Evolutionary conservation across 352 stramenopile species (phyloP), one percentile per base, ranked within the genome.

Genomic region (Aphanomyces invadans): DNA sequence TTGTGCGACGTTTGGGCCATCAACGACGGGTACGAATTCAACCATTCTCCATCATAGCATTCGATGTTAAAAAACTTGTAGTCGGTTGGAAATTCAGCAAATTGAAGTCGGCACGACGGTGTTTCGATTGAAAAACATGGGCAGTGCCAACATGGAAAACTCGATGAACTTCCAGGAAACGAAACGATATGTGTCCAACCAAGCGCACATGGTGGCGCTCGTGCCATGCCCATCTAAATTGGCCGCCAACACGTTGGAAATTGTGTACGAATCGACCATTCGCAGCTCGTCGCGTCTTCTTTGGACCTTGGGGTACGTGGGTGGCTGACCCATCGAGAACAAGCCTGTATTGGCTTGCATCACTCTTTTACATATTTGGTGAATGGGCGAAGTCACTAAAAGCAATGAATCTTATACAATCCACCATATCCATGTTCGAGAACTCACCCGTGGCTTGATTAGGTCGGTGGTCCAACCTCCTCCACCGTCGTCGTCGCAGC

Each of bases 241-340:
- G 19, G 74, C 83, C 39, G 79, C 96, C 60, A 76, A 89, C 11
- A 70, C 78, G 3, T 77, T 98, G 11, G 77, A 85, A 9, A 87
- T 86, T 19, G 87, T 98, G 21, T 99, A 98, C 73, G 96, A 99
- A 72, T 80, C 95, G 11, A 78, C 95, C 31, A 89, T 96, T 7
- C 89, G 95, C n/a, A 72, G 94, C 7, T 74, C 96, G 45, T 92
- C 95, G 33, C 80, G 87, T 2, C 83, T 90, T 17, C 74, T 98
- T 32, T 92, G 93, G 61, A 79, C 90, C n/a, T 76, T 98, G 21
- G 96, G 97, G 1, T 98, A 76, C 46, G 72, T 96, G 44, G 78
- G 76, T 9, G n/a, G n/a, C n/a, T n/a, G n/a, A n/a, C n/a, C n/a
- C n/a, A n/a, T n/a, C n/a, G n/a, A n/a, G n/a, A n/a, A n/a, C n/a